Evolutionary conservation across 305 asterid species (phyloP), one percentile per base, ranked within the genome.

Genomic region (Plantago coronopus): DNA sequence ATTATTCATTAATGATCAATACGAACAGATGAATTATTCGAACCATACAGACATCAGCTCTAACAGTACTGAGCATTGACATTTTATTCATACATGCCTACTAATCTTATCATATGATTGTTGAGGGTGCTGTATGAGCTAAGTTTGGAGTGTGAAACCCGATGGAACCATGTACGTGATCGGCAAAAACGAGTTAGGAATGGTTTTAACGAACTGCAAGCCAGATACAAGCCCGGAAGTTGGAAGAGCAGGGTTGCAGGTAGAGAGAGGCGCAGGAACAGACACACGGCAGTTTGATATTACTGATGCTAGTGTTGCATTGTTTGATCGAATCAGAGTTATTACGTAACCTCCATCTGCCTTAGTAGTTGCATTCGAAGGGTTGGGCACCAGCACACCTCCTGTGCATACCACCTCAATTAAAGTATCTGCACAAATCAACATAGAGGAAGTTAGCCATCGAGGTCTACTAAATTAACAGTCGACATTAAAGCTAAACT

Each of bases 241-340:
- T 9, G 75, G 74, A 2, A 74, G 61, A 4, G 47, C 29, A 0
- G 64, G 51, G 59, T 55, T 45, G 70, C 79, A 74, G 54, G 12
- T 47, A n/a, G 72, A 65, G 60, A 69, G 72, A 7, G 75, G 79
- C 3, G 79, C 57, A 7, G 18, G 64, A 17, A 74, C 64, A 15
- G 42, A 64, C 2, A 65, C 14, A 17, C 72, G 64, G 29, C 79
- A 69, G 18, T 48, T 63, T 53, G 78, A 59, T 37, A 20, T 46
- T 31, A 73, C 48, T 1, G 65, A 31, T 2, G 3, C 19, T 0
- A 69, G 15, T 6, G 66, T 64, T 18, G 71, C 44, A 5, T 55
- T 60, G 5, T 34, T 29, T 49, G n/a, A 59, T 23, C 66, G 69
- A 38, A 61, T 12, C 46, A 69, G 16, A 10, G 25, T 34, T 22